Evolutionary conservation across 148 eudicot genomes (phyloP), one percentile per base, ranked within the genome.

Genomic region (Rheum nobile): DNA sequence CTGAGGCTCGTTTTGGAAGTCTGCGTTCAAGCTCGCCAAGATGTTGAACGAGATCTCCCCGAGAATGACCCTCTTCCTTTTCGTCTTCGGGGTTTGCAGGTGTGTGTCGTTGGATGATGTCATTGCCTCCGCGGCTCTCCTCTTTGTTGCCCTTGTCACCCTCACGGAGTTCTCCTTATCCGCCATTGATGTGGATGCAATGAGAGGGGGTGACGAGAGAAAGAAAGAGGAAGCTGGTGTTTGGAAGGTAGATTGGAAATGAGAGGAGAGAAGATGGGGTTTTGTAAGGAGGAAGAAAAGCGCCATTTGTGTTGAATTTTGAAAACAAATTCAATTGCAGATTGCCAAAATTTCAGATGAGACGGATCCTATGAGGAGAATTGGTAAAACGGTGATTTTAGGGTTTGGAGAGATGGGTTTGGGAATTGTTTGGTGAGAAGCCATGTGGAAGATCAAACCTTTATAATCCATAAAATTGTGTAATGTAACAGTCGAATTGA

Each of bases 121-220:
- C 35, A 46, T 28, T 14, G 52, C 71, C 34, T 76, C 84, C 6
- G 80, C 84, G 0, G 90, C 90, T 28, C 87, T 84, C 76, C 85
- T 83, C 80, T 86, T 89, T 3, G 94, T 82, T 48, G 85, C 54
- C 41, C 96, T 78, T 0, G 94, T 93, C 21, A 90, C 82, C 47
- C 89, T 85, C 73, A 63, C 76, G 68, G 77, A 81, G 71, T 89
- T 93, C 84, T 89, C 96, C 75, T 88, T 80, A 22, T 91, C 82
- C 28, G 86, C 88, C 90, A 92, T 88, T 71, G 46, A 43, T 43
- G 16, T 4, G 41, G 5, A 1, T 38, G 41, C 41, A 38, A 43
- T 9, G 43, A 41, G 43, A 1, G 43, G 8, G 43, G 5, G 8
- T 1, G 43, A 39, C n/a, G 38, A 7, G 16, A 0, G 70, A 28